These are phyloP conservation scores for Butyriboletus loyo DNA, from an alignment of 768 basidiomycete genomes.

Conservation along the genomic window DNA sequence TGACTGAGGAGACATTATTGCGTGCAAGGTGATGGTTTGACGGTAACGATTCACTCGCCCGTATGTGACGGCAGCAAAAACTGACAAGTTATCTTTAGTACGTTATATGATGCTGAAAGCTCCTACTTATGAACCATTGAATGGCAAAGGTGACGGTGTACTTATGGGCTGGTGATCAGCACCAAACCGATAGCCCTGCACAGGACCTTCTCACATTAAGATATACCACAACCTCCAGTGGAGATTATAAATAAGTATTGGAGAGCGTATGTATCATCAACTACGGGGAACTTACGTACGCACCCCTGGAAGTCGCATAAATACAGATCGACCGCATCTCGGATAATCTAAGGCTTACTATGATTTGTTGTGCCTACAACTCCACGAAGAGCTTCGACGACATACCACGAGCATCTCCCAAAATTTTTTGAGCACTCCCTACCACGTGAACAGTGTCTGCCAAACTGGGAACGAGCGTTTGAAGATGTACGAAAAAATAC, in stretches of 20 bases:
- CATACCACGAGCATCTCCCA: slow-evolving; percentile 3
- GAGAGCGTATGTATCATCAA: not conserved
- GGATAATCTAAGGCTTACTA: not conserved
- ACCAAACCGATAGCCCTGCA: not conserved
- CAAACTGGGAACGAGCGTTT: not conserved
- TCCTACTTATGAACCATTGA: slow-evolving; percentile 8
- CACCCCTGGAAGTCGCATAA: slow-evolving; percentile 4
- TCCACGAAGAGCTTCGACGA: not conserved
- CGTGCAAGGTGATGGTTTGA: not conserved
- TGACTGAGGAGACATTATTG: slow-evolving; percentile 2
- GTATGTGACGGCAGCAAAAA: slow-evolving; percentile 15
- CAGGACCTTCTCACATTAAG: not conserved
- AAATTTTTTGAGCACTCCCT: not conserved
- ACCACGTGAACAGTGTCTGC: slow-evolving; percentile 7
- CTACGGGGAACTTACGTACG: not conserved
- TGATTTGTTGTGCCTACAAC: not conserved
- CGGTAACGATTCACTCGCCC: slow-evolving; percentile 7
- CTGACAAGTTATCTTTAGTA: slow-evolving; percentile 1
- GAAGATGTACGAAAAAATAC: not conserved
- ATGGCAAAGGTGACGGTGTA: not conserved
- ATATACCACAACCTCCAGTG: not conserved
- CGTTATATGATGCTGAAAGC: too few species aligned
- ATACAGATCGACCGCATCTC: not conserved
- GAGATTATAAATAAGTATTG: not conserved
- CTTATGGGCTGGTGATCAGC: slow-evolving; percentile 1